A percentile compares a stretch with the other conserved stretches of the same genome.
Evolutionary conservation across 306 rosid species (phyloP).

Genomic region (Rosa multiflora): DNA sequence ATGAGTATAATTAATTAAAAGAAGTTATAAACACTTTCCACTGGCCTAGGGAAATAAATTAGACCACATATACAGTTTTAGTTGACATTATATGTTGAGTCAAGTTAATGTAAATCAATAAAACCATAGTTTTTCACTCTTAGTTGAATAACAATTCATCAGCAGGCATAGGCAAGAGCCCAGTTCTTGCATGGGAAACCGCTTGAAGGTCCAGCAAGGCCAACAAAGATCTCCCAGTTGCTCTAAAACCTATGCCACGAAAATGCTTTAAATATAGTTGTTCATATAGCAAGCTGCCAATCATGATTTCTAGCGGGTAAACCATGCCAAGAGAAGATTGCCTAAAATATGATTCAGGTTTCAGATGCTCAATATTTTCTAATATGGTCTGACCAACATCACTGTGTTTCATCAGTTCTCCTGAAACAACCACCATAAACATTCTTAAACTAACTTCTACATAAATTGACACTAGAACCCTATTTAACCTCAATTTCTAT

Average conservation of each 20-base stretch:
- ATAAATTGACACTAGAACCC: too few relatives aligned
- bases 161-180: slow-evolving; percentile 37
- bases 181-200: slow-evolving; percentile 34
- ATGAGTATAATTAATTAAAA: slow-evolving; percentile 23
- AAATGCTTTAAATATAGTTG: slow-evolving; percentile 21
- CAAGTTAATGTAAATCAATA: slow-evolving; percentile 5
- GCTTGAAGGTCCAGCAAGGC: slow-evolving; percentile 40
- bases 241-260: slow-evolving; percentile 38
- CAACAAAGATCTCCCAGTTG: slow-evolving; percentile 34
- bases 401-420: not conserved
- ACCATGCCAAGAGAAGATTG: slow-evolving; percentile 5
- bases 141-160: slow-evolving; percentile 11
- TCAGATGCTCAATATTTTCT: slow-evolving; percentile 8
- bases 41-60: slow-evolving; percentile 5
- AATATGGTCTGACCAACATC: not conserved
- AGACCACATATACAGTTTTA: slow-evolving; percentile 12
- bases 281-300: slow-evolving; percentile 13
- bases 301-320: slow-evolving; percentile 10
- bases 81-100: slow-evolving; percentile 1
- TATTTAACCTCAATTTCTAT: not conserved
- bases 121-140: slow-evolving; percentile 2
- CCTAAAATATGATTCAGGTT: not conserved
- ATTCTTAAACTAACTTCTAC: not conserved
- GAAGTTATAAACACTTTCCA: slow-evolving; percentile 3
- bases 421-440: not conserved